Percentiles rank a stretch among this genome's conserved stretches.
These are phyloP conservation scores for Moesziomyces antarcticus DNA, from an alignment of 1,284 basidiomycete species.

Conservation along the genomic window DNA sequence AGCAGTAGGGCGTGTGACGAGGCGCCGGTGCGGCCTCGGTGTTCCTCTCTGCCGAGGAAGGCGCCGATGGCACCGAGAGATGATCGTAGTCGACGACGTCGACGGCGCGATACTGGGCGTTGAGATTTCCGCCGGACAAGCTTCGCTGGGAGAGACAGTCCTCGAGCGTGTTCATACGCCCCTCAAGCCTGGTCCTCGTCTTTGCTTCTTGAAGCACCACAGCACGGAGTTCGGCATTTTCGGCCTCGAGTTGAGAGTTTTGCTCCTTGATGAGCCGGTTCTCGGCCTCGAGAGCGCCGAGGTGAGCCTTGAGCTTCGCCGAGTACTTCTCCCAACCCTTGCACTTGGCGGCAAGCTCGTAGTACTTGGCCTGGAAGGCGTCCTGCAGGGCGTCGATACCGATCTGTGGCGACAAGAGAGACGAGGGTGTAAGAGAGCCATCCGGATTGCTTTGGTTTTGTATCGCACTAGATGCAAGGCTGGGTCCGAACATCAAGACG, in stretches of 20 bases:
- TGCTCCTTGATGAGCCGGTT: constrained; percentile 50
- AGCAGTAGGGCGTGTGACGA: constrained; percentile 43
- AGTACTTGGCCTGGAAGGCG: constrained; percentile 55
- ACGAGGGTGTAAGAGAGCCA: no score
- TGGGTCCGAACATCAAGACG: no score
- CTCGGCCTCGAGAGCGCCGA: constrained; percentile 53
- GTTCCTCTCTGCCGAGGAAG: constrained; percentile 35
- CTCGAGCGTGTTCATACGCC: constrained; percentile 37
- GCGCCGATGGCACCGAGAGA: constrained; percentile 41
- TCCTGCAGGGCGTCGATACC: constrained; percentile 54
- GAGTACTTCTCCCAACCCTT: constrained; percentile 61
- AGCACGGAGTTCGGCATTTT: constrained; percentile 41
- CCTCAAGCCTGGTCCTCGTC: constrained; percentile 31
- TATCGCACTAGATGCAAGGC: no score
- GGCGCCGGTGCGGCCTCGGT: constrained; percentile 1
- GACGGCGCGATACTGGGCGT: constrained; percentile 24
- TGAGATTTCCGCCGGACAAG: constrained; percentile 18
- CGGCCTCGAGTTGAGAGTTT: constrained; percentile 44
- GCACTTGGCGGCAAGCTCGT: constrained; percentile 58
- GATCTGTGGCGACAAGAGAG: constrained; percentile 6
- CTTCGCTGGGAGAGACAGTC: constrained; percentile 38
- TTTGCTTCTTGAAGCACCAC: constrained; percentile 27
- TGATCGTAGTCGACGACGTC: constrained; percentile 41
- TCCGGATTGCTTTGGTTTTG: no score
- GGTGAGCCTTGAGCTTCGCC: constrained; percentile 55